These are phyloP conservation scores for Iberis pinnata DNA, from an alignment of 345 rosid species.

Conservation along the genomic window DNA sequence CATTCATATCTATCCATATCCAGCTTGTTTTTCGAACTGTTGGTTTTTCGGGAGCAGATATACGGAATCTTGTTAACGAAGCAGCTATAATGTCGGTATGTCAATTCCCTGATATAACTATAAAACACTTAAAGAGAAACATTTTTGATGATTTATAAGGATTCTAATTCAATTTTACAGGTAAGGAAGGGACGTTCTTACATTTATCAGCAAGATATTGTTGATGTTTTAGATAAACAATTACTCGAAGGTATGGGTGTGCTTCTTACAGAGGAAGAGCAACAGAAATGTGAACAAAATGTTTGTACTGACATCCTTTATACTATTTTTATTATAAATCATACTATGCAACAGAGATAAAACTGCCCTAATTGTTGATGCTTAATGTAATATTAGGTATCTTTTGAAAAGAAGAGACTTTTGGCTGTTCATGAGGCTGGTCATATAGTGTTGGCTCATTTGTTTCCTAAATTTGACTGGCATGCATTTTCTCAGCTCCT, in stretches of 20 bases:
- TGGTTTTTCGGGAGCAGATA: slow-evolving; percentile 97
- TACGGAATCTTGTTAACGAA: slow-evolving; percentile 90
- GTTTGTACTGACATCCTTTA: slow-evolving; percentile 37
- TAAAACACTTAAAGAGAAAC: slow-evolving; percentile 12
- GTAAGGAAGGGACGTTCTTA: slow-evolving; percentile 82
- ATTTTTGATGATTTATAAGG: slow-evolving; percentile 10
- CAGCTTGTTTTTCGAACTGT: slow-evolving; percentile 95
- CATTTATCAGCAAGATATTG: slow-evolving; percentile 77
- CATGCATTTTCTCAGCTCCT: slow-evolving; percentile 99
- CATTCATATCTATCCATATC: slow-evolving; percentile 10
- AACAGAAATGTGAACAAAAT: slow-evolving; percentile 78
- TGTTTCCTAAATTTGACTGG: slow-evolving; percentile 96
- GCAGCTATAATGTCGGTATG: slow-evolving; percentile 98
- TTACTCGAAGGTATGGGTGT: slow-evolving; percentile 98
- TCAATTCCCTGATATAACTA: slow-evolving; percentile 16
- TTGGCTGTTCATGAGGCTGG: slow-evolving; percentile 98
- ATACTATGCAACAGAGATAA: slow-evolving; percentile 8
- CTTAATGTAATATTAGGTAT: slow-evolving; percentile 47
- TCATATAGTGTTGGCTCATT: slow-evolving; percentile 80
- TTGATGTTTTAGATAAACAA: slow-evolving; percentile 91
- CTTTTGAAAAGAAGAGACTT: slow-evolving; percentile 76
- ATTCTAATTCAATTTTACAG: slow-evolving; percentile 32
- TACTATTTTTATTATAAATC: slow-evolving; percentile 1
- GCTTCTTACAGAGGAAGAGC: slow-evolving; percentile 94
- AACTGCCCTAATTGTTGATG: slow-evolving; percentile 13